A percentile compares a stretch with the other conserved stretches of the same genome.
Conservation (phyloP, 106 monocot species). For the Acorus calamus region DNA sequence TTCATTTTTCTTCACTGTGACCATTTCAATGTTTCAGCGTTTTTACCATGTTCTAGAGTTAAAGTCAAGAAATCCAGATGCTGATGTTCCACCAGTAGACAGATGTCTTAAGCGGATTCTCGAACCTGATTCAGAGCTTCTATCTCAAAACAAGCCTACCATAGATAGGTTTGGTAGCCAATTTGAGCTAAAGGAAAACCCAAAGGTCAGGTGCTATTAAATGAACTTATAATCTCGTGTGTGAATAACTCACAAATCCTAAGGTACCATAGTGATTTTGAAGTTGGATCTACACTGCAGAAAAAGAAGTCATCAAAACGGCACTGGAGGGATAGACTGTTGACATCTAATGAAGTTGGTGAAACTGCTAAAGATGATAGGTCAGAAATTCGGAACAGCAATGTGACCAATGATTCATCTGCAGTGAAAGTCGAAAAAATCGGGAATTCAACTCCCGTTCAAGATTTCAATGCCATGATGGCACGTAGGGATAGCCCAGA, state of each 20-base stretch:
- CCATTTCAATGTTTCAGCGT: conserved; percentile 25
- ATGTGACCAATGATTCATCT: conserved; percentile 6
- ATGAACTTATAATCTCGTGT: conserved; percentile 1
- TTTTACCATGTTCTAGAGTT: conserved; percentile 82
- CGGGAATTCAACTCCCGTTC: conserved; percentile 47
- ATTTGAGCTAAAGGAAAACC: conserved; percentile 70
- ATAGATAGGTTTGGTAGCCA: conserved; percentile 39
- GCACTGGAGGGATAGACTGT: conserved; percentile 20
- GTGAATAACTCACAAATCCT: background rate
- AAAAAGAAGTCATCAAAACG: conserved; percentile 39
- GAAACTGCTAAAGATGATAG: conserved; percentile 12
- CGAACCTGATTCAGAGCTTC: conserved; percentile 51
- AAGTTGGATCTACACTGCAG: conserved; percentile 21
- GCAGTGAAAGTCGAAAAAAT: conserved; percentile 36
- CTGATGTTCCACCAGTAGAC: conserved; percentile 55
- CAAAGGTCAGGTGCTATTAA: conserved; percentile 50
- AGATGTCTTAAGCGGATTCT: conserved; percentile 50
- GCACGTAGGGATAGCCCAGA: conserved; percentile 58
- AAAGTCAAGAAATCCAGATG: conserved; percentile 64
- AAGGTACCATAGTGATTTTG: background rate
- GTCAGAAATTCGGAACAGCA: conserved; percentile 9
- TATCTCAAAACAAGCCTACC: conserved; percentile 25
- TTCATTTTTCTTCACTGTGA: background rate
- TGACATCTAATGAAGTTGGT: conserved; percentile 20
- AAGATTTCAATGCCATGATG: conserved; percentile 89